Evolutionary conservation across 2,329 filamentous ascomycete species (phyloP), one percentile per base, ranked within the genome.

Genomic region (Aureobasidium sp.): DNA sequence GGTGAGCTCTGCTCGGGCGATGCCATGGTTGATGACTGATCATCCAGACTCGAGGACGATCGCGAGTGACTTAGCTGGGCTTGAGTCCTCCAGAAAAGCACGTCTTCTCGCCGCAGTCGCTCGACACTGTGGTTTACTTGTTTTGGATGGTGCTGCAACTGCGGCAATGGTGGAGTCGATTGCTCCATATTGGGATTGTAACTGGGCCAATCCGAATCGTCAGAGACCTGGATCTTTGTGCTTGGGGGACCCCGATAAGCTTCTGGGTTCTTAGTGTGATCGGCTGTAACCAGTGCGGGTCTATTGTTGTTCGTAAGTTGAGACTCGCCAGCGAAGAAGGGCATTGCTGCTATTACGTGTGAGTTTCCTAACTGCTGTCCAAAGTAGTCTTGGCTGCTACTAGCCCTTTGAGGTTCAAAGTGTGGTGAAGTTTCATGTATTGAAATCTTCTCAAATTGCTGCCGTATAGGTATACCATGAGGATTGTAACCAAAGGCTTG

Each of bases 71-170:
- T 58, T 3, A 58, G 54, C 5, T 58, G 54, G 6, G 54, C 22
- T 14, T 58, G 40, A n/a, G 54, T 48, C 15, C 54, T 29, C 54
- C 54, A 58, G 22, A 58, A 58, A 7, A 58, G 12, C 14, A 58
- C 45, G 15, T 58, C 54, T 58, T 58, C 54, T 39, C 54, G 29
- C n/a, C 54, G 39, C 17, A 45, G n/a, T 17, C 40, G 24, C 15
- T 45, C 31, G 3, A 19, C 31, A 37, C 14, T 58, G 2, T 39
- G 42, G 3, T 37, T 58, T 15, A 6, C 19, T 4, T 48, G 40
- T 3, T 15, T 57, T 5, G 40, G 9, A 5, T 39, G 31, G 9
- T 42, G 53, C 22, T 57, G 39, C 14, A 31, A 3, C n/a, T 45
- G 29, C 2, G 40, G 31, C 9, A 17, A 19, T 24, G 31, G 37